These are phyloP conservation scores for Diphasiastrum complanatum DNA, from an alignment of 83 land plant species.

Conservation along the genomic window DNA sequence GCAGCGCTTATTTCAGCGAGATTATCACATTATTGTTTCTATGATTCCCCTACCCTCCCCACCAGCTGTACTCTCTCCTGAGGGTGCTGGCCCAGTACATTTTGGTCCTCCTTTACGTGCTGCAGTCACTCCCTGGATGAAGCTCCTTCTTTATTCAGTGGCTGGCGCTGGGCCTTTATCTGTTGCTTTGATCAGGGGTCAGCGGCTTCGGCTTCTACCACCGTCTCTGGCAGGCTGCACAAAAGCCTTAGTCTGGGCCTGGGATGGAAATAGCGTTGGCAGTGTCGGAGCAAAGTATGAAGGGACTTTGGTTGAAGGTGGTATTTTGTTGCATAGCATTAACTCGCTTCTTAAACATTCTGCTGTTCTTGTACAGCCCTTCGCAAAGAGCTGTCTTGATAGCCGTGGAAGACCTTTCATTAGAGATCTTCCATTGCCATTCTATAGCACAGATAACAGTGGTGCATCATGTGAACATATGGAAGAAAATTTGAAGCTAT, in stretches of 20 bases:
- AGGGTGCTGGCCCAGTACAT: constrained; percentile 80
- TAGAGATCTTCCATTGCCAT: constrained; percentile 67
- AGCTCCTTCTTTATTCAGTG: constrained; percentile 62
- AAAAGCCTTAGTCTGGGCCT: constrained; percentile 90
- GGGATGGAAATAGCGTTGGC: constrained; percentile 83
- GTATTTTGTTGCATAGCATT: constrained; percentile 79
- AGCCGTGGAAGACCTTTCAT: constrained; percentile 44
- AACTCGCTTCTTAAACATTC: constrained; percentile 74
- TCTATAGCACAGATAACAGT: constrained; percentile 30
- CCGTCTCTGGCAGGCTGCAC: constrained; percentile 78
- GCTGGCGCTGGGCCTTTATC: constrained; percentile 73
- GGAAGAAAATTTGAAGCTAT: constrained; percentile 41
- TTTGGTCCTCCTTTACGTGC: constrained; percentile 91
- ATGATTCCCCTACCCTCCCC: constrained; percentile 87
- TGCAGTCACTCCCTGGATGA: constrained; percentile 98
- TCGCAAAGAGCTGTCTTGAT: constrained; percentile 50
- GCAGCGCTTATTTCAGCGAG: constrained; percentile 77
- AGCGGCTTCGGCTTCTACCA: constrained; percentile 77
- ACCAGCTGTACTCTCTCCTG: constrained; percentile 65
- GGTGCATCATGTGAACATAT: constrained; percentile 45
- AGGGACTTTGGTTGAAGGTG: constrained; percentile 83
- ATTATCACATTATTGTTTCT: constrained; percentile 81
- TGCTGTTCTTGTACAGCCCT: constrained; percentile 88
- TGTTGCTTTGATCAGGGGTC: constrained; percentile 84
- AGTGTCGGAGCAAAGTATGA: constrained; percentile 91